Percentiles rank a stretch among this genome's conserved stretches.
These are phyloP conservation scores for Curvularia spicifera DNA, from an alignment of 2,329 filamentous ascomycete species.

Conservation along the genomic window DNA sequence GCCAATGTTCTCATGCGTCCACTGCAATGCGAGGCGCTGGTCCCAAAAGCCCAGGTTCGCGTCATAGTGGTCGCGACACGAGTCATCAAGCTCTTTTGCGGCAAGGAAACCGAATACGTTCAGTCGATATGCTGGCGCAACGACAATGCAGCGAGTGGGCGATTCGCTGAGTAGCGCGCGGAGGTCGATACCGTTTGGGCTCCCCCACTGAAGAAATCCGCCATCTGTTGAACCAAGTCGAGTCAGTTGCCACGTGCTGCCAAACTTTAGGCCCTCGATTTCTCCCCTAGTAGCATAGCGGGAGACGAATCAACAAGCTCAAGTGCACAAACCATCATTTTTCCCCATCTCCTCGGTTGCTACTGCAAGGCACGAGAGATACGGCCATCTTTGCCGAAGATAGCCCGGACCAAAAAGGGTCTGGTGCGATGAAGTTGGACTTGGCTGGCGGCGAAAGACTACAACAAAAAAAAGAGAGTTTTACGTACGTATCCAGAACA, in stretches of 20 bases:
- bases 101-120: constrained; percentile 64
- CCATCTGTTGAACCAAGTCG: constrained; percentile 50
- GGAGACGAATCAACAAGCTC: neutral
- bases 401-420: neutral
- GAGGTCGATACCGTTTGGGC: constrained; percentile 56
- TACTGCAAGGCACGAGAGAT: neutral
- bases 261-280: neutral
- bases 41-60: constrained; percentile 66
- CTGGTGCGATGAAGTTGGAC: neutral
- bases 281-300: neutral
- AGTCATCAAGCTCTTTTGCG: constrained; percentile 55
- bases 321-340: neutral
- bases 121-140: constrained; percentile 63
- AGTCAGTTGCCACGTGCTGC: constrained; percentile 13
- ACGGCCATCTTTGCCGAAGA: neutral
- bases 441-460: too few relatives aligned
- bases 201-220: constrained; percentile 64
- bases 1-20: constrained; percentile 59
- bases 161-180: constrained; percentile 58
- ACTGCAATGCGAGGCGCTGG: constrained; percentile 62
- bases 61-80: constrained; percentile 34
- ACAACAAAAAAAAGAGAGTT: neutral
- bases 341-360: neutral
- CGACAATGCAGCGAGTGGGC: constrained; percentile 55
- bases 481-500: constrained; percentile 62